Evolutionary conservation across 2,329 filamentous ascomycete genomes (phyloP).

Genomic region (Penicillium sp.): DNA sequence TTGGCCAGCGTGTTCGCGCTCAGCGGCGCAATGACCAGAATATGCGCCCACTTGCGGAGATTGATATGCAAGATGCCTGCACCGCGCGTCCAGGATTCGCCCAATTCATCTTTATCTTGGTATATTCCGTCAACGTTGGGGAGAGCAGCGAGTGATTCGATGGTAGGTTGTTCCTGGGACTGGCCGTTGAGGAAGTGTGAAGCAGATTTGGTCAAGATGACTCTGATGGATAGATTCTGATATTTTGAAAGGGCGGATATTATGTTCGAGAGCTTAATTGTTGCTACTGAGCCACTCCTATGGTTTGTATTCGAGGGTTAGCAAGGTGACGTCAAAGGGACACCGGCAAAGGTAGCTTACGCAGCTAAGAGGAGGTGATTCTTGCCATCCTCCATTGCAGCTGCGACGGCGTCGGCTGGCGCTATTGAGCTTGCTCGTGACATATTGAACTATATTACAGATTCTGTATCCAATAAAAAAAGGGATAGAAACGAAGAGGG

Average conservation of each 20-base stretch:
- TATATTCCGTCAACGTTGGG: constrained; percentile 81
- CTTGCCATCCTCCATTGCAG: constrained; percentile 6
- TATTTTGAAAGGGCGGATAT: constrained; percentile 52
- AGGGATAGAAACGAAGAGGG: neutral
- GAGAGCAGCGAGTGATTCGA: constrained; percentile 61
- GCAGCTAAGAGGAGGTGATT: constrained; percentile 7
- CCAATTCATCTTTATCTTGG: constrained; percentile 85
- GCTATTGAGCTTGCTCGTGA: constrained; percentile 3
- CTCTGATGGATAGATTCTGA: constrained; percentile 71
- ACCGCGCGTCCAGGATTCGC: constrained; percentile 73
- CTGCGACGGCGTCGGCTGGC: constrained; percentile 5
- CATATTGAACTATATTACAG: neutral
- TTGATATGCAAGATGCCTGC: constrained; percentile 89
- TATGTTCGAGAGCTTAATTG: constrained; percentile 78
- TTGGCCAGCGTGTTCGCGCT: constrained; percentile 87
- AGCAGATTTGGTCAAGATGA: constrained; percentile 77
- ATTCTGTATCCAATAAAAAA: no score
- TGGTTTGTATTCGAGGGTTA: neutral
- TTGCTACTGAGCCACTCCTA: constrained; percentile 55
- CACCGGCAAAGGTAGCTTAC: neutral
- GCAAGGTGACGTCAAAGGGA: neutral
- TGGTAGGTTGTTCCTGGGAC: constrained; percentile 72
- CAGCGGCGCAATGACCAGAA: constrained; percentile 79
- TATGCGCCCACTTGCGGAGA: constrained; percentile 77
- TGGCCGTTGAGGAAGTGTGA: constrained; percentile 76